These are phyloP conservation scores for Talaromyces sp. DNA, from an alignment of 2,329 filamentous ascomycete genomes.

Conservation along the genomic window DNA sequence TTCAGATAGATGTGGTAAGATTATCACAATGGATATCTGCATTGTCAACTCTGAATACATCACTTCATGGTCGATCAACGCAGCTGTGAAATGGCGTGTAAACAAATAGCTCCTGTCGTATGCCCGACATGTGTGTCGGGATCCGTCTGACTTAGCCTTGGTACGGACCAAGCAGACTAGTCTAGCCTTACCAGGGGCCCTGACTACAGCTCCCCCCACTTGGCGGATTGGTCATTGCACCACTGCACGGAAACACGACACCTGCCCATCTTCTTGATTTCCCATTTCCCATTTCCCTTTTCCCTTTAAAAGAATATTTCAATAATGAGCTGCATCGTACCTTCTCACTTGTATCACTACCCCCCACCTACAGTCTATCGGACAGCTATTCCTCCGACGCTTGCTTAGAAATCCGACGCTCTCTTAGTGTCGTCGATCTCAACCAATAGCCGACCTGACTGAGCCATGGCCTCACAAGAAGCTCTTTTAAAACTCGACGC, in stretches of 20 bases:
- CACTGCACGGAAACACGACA: background rate
- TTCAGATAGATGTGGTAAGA: too few relatives aligned
- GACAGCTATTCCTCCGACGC: background rate
- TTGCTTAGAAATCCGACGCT: constrained; percentile 5
- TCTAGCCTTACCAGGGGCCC: background rate
- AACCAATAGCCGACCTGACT: background rate
- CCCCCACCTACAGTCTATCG: background rate
- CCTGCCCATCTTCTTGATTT: background rate
- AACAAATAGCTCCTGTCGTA: background rate
- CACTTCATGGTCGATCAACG: background rate
- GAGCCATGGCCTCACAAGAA: background rate
- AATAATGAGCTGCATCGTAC: background rate
- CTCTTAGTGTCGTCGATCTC: background rate
- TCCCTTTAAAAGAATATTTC: too few relatives aligned
- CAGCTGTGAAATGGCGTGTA: background rate
- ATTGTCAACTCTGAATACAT: too few relatives aligned
- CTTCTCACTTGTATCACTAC: background rate
- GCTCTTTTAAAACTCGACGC: background rate
- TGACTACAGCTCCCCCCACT: background rate
- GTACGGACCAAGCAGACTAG: background rate
- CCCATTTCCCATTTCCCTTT: background rate
- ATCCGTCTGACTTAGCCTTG: background rate
- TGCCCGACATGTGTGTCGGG: background rate
- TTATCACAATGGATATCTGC: background rate
- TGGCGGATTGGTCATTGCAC: background rate